Percentiles rank a stretch among this genome's conserved stretches.
Conservation (phyloP, 208 protist genomes). For the Trypanosoma melophagium region DNA sequence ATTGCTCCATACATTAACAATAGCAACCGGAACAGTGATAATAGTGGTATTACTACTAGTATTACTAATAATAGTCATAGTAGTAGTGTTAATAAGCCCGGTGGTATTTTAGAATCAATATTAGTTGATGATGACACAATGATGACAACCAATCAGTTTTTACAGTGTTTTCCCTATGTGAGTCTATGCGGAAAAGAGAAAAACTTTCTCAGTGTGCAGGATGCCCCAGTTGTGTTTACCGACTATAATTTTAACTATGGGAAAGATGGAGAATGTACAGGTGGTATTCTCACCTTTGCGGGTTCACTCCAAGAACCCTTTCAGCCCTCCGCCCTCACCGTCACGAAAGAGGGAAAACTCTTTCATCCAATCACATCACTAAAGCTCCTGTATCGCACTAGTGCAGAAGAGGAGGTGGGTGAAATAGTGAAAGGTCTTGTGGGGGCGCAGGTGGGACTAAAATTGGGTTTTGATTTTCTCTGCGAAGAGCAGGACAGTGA, state of each 20-base stretch:
- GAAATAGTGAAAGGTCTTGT: conserved; percentile 26
- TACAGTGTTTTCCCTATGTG: conserved; percentile 41
- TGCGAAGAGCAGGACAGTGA: conserved; percentile 29
- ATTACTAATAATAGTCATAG: not conserved
- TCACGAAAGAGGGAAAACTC: conserved; percentile 32
- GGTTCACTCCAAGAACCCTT: conserved; percentile 29
- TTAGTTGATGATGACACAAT: conserved; percentile 19
- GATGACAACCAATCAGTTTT: conserved; percentile 21
- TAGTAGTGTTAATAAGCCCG: not conserved
- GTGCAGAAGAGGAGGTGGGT: not conserved
- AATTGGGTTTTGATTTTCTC: conserved; percentile 41
- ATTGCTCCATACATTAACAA: not conserved
- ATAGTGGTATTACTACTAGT: not conserved
- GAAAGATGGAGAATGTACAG: not conserved
- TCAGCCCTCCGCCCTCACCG: conserved; percentile 15
- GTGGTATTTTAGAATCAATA: not conserved
- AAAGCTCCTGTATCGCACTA: not conserved
- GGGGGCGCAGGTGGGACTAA: conserved; percentile 30
- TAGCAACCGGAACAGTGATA: not conserved
- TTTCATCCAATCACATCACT: conserved; percentile 34
- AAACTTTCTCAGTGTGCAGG: conserved; percentile 42
- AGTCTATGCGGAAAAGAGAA: conserved; percentile 33
- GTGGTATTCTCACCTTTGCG: conserved; percentile 24
- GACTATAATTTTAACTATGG: conserved; percentile 8
- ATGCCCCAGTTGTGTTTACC: conserved; percentile 43